Conservation (phyloP, 345 rosid genomes). For the Crucihimalaya himalaica region DNA sequence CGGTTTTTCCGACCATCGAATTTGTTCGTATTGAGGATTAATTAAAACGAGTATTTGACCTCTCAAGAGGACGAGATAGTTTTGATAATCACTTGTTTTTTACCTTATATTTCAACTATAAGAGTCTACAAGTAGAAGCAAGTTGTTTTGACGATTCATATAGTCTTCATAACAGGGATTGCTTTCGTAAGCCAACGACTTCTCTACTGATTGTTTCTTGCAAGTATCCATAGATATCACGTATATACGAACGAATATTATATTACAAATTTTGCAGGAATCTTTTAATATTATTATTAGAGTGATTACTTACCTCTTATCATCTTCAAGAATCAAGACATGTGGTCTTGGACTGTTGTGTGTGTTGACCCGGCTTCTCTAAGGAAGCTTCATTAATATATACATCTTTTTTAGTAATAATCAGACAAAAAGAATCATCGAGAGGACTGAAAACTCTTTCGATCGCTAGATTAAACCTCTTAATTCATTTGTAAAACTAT, state of each 20-base stretch:
- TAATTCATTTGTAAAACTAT: too few relatives aligned
- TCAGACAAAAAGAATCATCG: too few relatives aligned
- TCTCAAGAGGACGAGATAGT: neutral
- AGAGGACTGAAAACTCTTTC: too few relatives aligned
- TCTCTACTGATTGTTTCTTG: conserved; percentile 31
- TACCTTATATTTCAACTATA: neutral
- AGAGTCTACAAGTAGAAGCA: conserved; percentile 31
- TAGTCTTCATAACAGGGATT: conserved; percentile 36
- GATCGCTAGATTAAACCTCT: too few relatives aligned
- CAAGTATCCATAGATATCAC: conserved; percentile 31
- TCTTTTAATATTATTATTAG: conserved; percentile 2
- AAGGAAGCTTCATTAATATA: neutral
- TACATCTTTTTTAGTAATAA: neutral
- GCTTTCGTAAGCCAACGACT: conserved; percentile 40
- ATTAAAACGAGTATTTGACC: neutral
- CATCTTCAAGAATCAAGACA: conserved; percentile 32
- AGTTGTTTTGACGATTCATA: conserved; percentile 27
- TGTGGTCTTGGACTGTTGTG: conserved; percentile 33
- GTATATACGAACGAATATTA: neutral
- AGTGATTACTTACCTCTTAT: conserved; percentile 15
- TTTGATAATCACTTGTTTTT: conserved; percentile 21
- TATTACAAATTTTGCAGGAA: neutral
- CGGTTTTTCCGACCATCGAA: too few relatives aligned
- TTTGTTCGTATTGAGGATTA: neutral
- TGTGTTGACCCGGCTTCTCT: conserved; percentile 37